Conservation (phyloP, 306 rosid species). For the Lathyrus aphaca region DNA sequence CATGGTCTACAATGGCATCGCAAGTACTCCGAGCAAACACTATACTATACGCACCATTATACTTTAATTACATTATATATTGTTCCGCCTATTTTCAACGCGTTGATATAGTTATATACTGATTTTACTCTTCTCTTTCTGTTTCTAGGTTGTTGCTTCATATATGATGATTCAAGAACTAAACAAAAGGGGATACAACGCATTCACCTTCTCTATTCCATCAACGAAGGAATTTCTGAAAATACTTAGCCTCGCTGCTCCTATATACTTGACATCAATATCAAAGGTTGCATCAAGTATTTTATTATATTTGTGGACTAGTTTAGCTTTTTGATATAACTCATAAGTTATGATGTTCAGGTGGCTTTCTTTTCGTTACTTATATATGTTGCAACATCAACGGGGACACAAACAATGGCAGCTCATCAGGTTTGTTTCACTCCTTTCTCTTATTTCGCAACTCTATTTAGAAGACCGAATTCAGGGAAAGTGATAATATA, state of each 20-base stretch:
- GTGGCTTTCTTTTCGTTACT: slow-evolving; percentile 39
- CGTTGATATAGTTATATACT: background rate
- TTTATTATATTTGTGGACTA: slow-evolving; percentile 13
- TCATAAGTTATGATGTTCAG: slow-evolving; percentile 19
- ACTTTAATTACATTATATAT: background rate
- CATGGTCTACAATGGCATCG: slow-evolving; percentile 85
- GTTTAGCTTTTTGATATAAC: slow-evolving; percentile 12
- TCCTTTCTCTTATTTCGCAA: background rate
- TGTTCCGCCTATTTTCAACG: slow-evolving; percentile 1
- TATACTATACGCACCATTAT: background rate
- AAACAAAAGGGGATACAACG: slow-evolving; percentile 65
- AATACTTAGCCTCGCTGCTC: slow-evolving; percentile 64
- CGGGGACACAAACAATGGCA: slow-evolving; percentile 46
- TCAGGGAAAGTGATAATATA: slow-evolving; percentile 1
- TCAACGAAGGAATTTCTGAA: slow-evolving; percentile 50
- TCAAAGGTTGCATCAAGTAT: slow-evolving; percentile 57
- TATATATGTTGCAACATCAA: slow-evolving; percentile 49
- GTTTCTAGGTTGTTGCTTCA: slow-evolving; percentile 65
- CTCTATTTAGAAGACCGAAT: background rate
- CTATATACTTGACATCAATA: slow-evolving; percentile 66
- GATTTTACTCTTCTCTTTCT: slow-evolving; percentile 4
- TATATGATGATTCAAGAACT: slow-evolving; percentile 66
- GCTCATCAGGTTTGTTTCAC: slow-evolving; percentile 49
- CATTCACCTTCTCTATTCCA: slow-evolving; percentile 59
- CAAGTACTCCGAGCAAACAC: slow-evolving; percentile 52